A percentile compares a stretch with the other conserved stretches of the same genome.
Evolutionary conservation across 352 stramenopile species (phyloP).

Genomic region (Phytophthora citrophthora): DNA sequence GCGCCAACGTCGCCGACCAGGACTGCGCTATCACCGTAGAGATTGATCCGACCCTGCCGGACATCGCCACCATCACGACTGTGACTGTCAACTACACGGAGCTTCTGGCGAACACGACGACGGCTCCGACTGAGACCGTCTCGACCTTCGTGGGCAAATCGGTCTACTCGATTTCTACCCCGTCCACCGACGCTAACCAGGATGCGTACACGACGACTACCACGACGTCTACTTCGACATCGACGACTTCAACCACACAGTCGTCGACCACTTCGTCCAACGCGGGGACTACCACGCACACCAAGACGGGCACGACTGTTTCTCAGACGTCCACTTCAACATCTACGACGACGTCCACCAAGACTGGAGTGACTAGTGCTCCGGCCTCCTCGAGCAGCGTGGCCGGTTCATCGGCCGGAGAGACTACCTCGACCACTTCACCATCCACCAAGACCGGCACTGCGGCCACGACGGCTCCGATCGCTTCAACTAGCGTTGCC

Average conservation of each 20-base stretch:
- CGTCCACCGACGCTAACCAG: slow-evolving; percentile 19
- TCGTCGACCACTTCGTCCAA: slow-evolving; percentile 16
- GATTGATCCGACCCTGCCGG: slow-evolving; percentile 18
- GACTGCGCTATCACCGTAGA: slow-evolving; percentile 27
- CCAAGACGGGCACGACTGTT: slow-evolving; percentile 30
- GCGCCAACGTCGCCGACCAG: slow-evolving; percentile 21
- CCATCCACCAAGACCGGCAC: not conserved
- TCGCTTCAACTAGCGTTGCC: not conserved
- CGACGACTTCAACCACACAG: slow-evolving; percentile 15
- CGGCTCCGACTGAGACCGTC: slow-evolving; percentile 22
- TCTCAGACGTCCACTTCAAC: slow-evolving; percentile 25
- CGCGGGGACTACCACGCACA: slow-evolving; percentile 4
- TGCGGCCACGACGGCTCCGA: not conserved
- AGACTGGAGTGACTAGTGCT: slow-evolving; percentile 1
- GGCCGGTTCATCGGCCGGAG: not conserved
- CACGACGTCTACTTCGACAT: slow-evolving; percentile 17
- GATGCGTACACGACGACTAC: slow-evolving; percentile 33
- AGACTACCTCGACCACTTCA: not conserved
- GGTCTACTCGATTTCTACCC: slow-evolving; percentile 6
- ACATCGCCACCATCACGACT: slow-evolving; percentile 29
- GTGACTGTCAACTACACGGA: slow-evolving; percentile 26
- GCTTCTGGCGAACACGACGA: slow-evolving; percentile 29
- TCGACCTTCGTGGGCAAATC: slow-evolving; percentile 23
- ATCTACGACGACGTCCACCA: slow-evolving; percentile 26
- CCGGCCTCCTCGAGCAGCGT: not conserved